Base-by-base conservation (phyloP, 2,329 filamentous ascomycete species). In the Fusarium pininemorale region DNA sequence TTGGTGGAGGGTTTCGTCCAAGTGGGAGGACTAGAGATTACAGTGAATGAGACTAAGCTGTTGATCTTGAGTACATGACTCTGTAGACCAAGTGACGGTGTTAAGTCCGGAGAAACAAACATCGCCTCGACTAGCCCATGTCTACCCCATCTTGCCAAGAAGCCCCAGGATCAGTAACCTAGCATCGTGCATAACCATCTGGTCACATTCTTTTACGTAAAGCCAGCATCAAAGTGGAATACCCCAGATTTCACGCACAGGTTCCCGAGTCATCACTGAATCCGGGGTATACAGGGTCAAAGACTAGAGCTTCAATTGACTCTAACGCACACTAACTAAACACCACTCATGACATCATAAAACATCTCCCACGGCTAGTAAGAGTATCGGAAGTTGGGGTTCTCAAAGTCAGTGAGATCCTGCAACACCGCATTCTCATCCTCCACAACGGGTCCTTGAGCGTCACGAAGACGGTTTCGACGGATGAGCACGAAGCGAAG, bases 1-100 rank as follows among this genome's bases (percentile, higher is more conserved):
- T 72, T 87, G 85, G 86, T 85, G 79, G 80, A 78, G 71, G 56
- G 75, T 80, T 3, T 76, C 79, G 0, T 77, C 71, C 4, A 81
- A 78, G 48, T 80, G 73, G 70, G 80, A 81, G 39, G 78, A 81
- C 50, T 81, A 48, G n/a, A 26, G 4, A 26, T 0, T 2, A 3
- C 24, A 4, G 2, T 5, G 51, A 22, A 28, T 24, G 2, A 5
- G 5, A 30, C 20, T 50, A 14, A 26, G 1, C 6, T 20, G 18
- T 32, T 38, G 22, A 45, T 35, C 5, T 5, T 1, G 18, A 14
- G 5, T 35, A 16, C 7, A 12, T 20, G 30, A 24, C 4, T 3
- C 16, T 10, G 54, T 44, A 32, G 51, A 37, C 3, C 32, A 38
- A 38, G 18, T 22, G 18, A 20, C 15, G 20, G n/a, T 37, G 30